Percentiles rank a stretch among this genome's conserved stretches.
Conservation (phyloP, 2,329 filamentous ascomycete genomes). For the Fusarium denticulatum region DNA sequence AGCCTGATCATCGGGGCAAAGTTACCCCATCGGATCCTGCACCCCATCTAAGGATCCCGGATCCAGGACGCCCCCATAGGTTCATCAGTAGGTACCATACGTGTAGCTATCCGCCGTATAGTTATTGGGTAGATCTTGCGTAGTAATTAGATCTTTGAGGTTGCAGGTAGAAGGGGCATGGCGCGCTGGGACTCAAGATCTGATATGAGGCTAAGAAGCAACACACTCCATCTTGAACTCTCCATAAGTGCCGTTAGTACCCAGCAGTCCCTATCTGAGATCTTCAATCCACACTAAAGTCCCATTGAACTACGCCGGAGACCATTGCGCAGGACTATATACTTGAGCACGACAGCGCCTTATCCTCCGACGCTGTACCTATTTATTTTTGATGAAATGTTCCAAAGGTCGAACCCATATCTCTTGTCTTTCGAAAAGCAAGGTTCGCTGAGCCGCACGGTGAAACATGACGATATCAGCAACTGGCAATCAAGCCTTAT, state of each 20-base stretch:
- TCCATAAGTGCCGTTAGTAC: neutral
- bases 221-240: neutral
- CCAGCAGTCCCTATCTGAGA: too few species aligned
- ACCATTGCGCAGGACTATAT: too few species aligned
- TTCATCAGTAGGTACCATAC: too few species aligned
- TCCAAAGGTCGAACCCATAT: accelerated
- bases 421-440: neutral
- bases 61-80: accelerated
- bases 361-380: accelerated
- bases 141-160: neutral
- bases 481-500: neutral
- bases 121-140: neutral
- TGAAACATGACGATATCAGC: neutral
- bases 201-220: too few species aligned
- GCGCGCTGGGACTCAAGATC: neutral
- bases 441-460: accelerated
- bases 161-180: neutral
- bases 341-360: neutral
- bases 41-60: neutral
- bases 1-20: neutral
- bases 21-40: neutral
- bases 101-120: too few species aligned
- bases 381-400: neutral
- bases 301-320: too few species aligned
- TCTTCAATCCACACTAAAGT: too few species aligned